These are phyloP conservation scores for Erythrophleum ivorense DNA, from an alignment of 331 rosid genomes.

Conservation along the genomic window DNA sequence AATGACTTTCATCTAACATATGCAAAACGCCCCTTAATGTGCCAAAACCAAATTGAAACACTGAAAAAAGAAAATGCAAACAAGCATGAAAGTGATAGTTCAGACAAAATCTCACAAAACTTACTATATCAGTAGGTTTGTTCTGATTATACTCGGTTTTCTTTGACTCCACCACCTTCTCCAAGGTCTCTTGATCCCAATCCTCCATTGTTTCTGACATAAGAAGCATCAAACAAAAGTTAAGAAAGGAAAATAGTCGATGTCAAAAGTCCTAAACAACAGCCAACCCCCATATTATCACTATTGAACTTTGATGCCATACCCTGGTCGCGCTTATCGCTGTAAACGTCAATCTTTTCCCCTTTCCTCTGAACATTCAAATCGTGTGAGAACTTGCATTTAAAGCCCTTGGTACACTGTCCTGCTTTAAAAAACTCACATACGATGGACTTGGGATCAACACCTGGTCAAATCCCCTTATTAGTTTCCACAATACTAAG, in stretches of 20 bases:
- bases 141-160: conserved; percentile 76
- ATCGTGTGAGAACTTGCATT: conserved; percentile 96
- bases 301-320: conserved; percentile 3
- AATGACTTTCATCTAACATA: conserved; percentile 12
- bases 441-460: conserved; percentile 94
- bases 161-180: conserved; percentile 91
- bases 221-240: conserved; percentile 3
- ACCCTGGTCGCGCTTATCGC: conserved; percentile 85
- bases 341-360: conserved; percentile 89
- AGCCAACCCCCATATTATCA: conserved; percentile 10
- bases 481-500: conserved; percentile 27
- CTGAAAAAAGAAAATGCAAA: background rate
- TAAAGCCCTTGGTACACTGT: conserved; percentile 89
- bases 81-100: conserved; percentile 1
- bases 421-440: conserved; percentile 91
- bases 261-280: conserved; percentile 5
- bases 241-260: background rate
- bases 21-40: background rate
- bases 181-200: conserved; percentile 95
- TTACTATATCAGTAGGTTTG: conserved; percentile 89
- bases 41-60: conserved; percentile 3
- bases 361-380: conserved; percentile 98
- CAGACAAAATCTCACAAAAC: conserved; percentile 40
- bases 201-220: conserved; percentile 79
- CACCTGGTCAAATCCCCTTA: conserved; percentile 65